Conservation (phyloP, 495 filamentous ascomycete genomes). For the Penicillium pancosmium region DNA sequence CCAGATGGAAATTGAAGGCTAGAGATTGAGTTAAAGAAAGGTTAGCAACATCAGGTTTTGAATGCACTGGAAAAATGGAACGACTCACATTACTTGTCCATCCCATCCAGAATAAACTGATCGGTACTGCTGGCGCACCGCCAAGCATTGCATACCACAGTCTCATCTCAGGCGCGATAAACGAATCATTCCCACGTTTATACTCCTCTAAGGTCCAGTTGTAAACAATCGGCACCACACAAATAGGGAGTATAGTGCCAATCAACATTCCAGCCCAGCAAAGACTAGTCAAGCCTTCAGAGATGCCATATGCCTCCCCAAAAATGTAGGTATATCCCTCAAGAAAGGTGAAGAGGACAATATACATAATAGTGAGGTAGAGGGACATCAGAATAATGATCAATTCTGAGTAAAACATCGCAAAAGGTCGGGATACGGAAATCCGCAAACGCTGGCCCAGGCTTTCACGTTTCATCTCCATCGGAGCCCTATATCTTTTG, state of each 20-base stretch:
- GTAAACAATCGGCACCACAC: constrained; percentile 53
- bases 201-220: constrained; percentile 9
- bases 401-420: constrained; percentile 35
- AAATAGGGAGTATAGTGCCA: constrained; percentile 48
- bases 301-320: constrained; percentile 53
- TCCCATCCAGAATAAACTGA: constrained; percentile 64
- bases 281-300: constrained; percentile 50
- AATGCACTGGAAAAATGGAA: background rate
- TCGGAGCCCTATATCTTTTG: constrained; percentile 35
- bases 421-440: constrained; percentile 42
- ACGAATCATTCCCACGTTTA: background rate
- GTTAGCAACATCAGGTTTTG: background rate
- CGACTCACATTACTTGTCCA: constrained; percentile 51
- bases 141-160: constrained; percentile 61
- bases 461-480: constrained; percentile 37
- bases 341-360: constrained; percentile 64
- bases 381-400: constrained; percentile 52
- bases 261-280: constrained; percentile 57
- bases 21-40: constrained; percentile 13
- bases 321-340: constrained; percentile 65
- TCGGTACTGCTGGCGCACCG: constrained; percentile 54
- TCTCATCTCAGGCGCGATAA: constrained; percentile 53
- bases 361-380: constrained; percentile 62
- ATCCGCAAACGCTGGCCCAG: constrained; percentile 28
- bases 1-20: constrained; percentile 52